Evolutionary conservation across 2,329 filamentous ascomycete genomes (phyloP), one percentile per base, ranked within the genome.

Genomic region (Trichoderma harzianum): DNA sequence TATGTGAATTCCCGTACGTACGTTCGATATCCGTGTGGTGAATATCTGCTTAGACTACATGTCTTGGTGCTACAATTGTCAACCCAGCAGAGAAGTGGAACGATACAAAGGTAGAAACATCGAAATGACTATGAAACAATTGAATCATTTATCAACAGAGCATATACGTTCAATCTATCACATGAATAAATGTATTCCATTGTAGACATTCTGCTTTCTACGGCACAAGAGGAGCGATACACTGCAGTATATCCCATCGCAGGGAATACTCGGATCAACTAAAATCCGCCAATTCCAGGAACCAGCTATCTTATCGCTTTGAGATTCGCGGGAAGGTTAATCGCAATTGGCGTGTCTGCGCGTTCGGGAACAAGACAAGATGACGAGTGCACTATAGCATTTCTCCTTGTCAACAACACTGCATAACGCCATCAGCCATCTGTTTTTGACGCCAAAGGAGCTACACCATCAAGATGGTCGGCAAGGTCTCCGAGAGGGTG

Each of bases 401-500:
- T 61, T 21, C 24, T 47, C 65, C 39, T 32, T 14, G n/a, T 63
- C 26, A 30, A 47, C 32, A 28, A 58, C 43, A 34, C 30, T 57
- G 58, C 51, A 26, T 61, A 61, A 18, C 60, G 26, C 57, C 43
- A 51, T 51, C 67, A 36, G 28, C 14, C 32, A 24, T 28, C 6
- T 39, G n/a, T 53, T 61, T 43, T 32, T 34, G 51, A 39, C 61
- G 71, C 66, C 16, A 76, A 73, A 72, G 83, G 84, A 36, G 76
- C 74, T 28, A 78, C 64, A 21, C 81, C 57, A 1, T 71, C 75
- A 82, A 55, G 70, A 90, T 90, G 88, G 88, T 90, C 72, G 88
- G 88, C 73, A 90, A 90, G 83, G 88, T 90, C 75, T 90, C 88
- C 80, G 88, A 90, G 82, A 86, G 87, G 80, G 88, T 90, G 77